Evolutionary conservation across 2,329 filamentous ascomycete genomes (phyloP), one percentile per base, ranked within the genome.

Genomic region (Penicillium nordicum): DNA sequence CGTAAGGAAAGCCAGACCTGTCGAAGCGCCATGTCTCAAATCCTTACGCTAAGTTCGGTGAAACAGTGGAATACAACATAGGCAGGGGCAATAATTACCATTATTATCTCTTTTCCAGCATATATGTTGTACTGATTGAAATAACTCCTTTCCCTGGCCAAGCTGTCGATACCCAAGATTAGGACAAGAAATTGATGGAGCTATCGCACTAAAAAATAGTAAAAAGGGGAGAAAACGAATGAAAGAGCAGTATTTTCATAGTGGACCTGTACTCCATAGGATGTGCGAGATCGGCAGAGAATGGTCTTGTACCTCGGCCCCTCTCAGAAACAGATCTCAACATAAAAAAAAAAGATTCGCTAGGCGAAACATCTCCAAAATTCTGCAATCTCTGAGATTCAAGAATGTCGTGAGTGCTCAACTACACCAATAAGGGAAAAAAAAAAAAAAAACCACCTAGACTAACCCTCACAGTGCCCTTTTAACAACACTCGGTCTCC

Each of bases 401-500:
- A 29, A 48, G 10, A 36, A 50, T 50, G 48, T 50, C 48, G 48
- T 50, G 14, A 50, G 48, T 50, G 9, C 30, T 8, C 7, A 25
- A 29, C 5, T 48, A 37, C 10, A 27, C 2, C 0, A 2, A 7
- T 2, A n/a, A 29, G 4, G 0, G 1, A 14, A 21, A 27, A 7
- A 12, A 8, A 23, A 18, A 6, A 10, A 21, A 27, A 11, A 12
- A 8, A 9, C 1, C 5, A 6, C 4, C 10, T 4, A 34, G 3
- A 25, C 37, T 60, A 34, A 61, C 16, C 2, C 2, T 9, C 7
- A 16, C 29, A 65, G 63, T 52, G 57, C 60, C n/a, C 44, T 69
- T n/a, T 29, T 67, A 3, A 66, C 54, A 21, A 57, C 60, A 2
- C 57, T 70, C 16, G 64, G 67, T n/a, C 62, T 69, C 21, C 63